Evolutionary conservation across 75 land plant species (phyloP).

Genomic region (Selaginella tamariscina): DNA sequence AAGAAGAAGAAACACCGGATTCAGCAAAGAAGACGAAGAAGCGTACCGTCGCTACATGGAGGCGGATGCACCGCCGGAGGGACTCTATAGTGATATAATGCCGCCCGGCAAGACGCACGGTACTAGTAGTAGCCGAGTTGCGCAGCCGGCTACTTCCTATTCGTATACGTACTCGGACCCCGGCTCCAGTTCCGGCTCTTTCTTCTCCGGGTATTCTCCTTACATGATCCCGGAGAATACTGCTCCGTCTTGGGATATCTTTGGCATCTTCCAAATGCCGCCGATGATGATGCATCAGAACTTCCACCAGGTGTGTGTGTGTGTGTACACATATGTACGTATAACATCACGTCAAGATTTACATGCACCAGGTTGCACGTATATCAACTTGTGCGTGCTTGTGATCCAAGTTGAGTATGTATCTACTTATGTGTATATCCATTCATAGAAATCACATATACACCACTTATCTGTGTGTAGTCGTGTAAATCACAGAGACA

Average conservation of each 20-base stretch:
- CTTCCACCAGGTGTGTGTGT: too few species aligned
- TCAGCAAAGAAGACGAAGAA: neutral
- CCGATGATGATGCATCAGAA: neutral
- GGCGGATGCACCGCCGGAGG: neutral
- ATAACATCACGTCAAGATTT: too few species aligned
- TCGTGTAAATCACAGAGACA: too few species aligned
- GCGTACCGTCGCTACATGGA: neutral
- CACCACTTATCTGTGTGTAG: too few species aligned
- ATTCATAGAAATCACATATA: too few species aligned
- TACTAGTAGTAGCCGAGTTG: too few species aligned
- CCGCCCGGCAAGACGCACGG: neutral
- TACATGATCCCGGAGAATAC: neutral
- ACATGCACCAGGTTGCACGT: too few species aligned
- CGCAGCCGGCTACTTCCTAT: neutral
- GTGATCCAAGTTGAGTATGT: too few species aligned
- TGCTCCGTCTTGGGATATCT: neutral
- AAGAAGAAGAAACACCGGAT: too few species aligned
- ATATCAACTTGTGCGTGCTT: too few species aligned
- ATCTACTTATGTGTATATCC: too few species aligned
- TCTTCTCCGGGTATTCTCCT: neutral
- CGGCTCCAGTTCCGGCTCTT: neutral
- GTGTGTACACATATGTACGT: too few species aligned
- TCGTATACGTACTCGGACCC: neutral
- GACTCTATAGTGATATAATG: neutral
- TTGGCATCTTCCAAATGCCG: neutral